A percentile compares a stretch with the other conserved stretches of the same genome.
Evolutionary conservation across 176 grass and related monocot species (phyloP).

Genomic region (Typha latifolia): DNA sequence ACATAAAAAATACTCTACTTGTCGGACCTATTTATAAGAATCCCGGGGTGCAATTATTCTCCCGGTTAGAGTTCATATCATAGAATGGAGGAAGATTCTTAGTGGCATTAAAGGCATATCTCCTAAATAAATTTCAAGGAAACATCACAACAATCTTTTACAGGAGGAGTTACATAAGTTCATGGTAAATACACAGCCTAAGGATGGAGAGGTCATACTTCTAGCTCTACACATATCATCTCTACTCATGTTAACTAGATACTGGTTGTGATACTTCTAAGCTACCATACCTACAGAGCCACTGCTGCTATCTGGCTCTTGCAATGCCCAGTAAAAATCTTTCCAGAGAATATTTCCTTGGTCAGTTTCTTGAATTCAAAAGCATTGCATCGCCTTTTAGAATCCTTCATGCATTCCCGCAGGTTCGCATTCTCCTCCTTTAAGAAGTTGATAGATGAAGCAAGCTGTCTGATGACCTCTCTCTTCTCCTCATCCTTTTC

Average conservation of each 20-base stretch:
- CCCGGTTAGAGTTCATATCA: no score
- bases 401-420: conserved; percentile 28
- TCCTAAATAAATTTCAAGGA: no score
- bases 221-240: background rate
- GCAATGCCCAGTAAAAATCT: conserved; percentile 41
- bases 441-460: conserved; percentile 43
- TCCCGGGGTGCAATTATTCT: no score
- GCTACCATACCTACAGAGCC: conserved; percentile 25
- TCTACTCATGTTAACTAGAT: no score
- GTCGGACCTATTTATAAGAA: no score
- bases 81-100: no score
- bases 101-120: no score
- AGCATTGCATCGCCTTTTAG: conserved; percentile 13
- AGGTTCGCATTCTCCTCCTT: conserved; percentile 54
- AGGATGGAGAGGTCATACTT: background rate
- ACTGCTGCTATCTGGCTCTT: conserved; percentile 32
- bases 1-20: no score
- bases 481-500: conserved; percentile 86
- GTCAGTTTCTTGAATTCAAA: conserved; percentile 59
- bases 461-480: conserved; percentile 87
- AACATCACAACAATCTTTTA: no score
- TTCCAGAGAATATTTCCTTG: conserved; percentile 42
- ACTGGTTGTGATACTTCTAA: background rate
- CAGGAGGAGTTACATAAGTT: background rate
- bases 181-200: background rate